Conservation (phyloP, 73 alveolate genomes). For the Stentor roeselii region DNA sequence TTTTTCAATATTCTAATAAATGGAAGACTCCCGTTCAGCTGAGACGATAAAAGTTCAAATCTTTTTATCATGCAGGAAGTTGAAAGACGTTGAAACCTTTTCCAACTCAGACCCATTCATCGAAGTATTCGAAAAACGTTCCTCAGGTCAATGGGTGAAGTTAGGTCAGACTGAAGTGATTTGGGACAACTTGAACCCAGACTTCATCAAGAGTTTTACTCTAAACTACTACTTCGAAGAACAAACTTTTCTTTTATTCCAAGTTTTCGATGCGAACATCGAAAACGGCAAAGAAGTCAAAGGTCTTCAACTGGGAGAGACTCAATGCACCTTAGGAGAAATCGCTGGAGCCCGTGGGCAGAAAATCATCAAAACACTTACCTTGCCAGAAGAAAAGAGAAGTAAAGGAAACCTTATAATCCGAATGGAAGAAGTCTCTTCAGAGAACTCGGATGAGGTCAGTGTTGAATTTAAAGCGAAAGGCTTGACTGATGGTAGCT, state of each 20-base stretch:
- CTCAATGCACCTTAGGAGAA: slow-evolving; percentile 37
- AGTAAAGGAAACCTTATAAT: slow-evolving; percentile 33
- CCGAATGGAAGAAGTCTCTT: slow-evolving; percentile 31
- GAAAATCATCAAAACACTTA: slow-evolving; percentile 8
- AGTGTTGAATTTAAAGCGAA: neutral
- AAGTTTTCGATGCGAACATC: slow-evolving; percentile 32
- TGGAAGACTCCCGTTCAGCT: too few species aligned
- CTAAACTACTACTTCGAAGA: slow-evolving; percentile 55
- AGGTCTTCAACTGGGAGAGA: slow-evolving; percentile 32
- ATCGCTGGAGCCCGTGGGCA: slow-evolving; percentile 43
- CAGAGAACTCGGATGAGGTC: slow-evolving; percentile 13
- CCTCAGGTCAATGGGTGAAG: slow-evolving; percentile 27
- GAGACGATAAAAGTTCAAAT: slow-evolving; percentile 31
- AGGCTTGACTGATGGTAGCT: neutral
- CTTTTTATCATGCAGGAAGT: slow-evolving; percentile 55
- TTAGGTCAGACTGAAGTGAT: slow-evolving; percentile 67
- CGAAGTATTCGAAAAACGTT: slow-evolving; percentile 25
- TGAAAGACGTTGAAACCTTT: slow-evolving; percentile 59
- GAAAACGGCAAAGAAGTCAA: slow-evolving; percentile 22
- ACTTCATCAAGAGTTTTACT: slow-evolving; percentile 55
- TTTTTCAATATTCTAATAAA: too few species aligned
- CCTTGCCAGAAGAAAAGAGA: slow-evolving; percentile 16
- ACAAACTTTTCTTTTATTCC: slow-evolving; percentile 35
- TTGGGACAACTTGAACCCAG: slow-evolving; percentile 69
- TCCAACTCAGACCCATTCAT: slow-evolving; percentile 64